Evolutionary conservation across 768 basidiomycete species (phyloP).

Genomic region (Tremella yokohamensis): DNA sequence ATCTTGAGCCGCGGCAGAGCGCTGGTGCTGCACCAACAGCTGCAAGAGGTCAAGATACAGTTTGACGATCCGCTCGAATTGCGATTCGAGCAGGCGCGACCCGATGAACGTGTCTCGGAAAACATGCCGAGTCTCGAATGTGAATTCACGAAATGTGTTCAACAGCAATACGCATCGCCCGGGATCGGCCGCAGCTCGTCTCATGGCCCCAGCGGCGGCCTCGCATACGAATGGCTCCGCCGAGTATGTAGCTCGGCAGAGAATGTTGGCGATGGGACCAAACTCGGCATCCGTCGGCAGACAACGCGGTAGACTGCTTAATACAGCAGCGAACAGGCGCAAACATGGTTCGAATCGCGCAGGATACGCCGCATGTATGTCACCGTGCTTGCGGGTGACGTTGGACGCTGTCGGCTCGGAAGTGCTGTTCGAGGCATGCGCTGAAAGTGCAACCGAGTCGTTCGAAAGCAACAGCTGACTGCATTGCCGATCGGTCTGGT

Average conservation of each 20-base stretch:
- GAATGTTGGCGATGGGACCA: conserved; percentile 68
- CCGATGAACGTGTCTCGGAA: conserved; percentile 58
- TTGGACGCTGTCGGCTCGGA: conserved; percentile 64
- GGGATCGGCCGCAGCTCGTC: conserved; percentile 67
- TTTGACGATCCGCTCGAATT: conserved; percentile 64
- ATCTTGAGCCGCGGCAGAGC: conserved; percentile 49
- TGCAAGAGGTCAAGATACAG: conserved; percentile 74
- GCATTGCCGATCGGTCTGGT: conserved; percentile 62
- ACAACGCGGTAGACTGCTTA: conserved; percentile 80
- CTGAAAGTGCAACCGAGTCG: conserved; percentile 67
- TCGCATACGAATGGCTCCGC: conserved; percentile 72
- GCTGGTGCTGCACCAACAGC: conserved; percentile 60
- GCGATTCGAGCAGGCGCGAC: conserved; percentile 63
- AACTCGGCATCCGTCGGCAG: conserved; percentile 60
- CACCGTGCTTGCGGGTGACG: conserved; percentile 63
- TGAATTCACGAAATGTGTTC: conserved; percentile 63
- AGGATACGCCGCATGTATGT: conserved; percentile 60
- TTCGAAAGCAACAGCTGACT: conserved; percentile 71
- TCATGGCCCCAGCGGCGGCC: conserved; percentile 65
- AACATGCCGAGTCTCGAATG: conserved; percentile 68
- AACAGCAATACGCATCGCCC: conserved; percentile 61
- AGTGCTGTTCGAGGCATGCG: conserved; percentile 56
- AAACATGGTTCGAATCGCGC: conserved; percentile 62
- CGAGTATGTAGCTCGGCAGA: conserved; percentile 77
- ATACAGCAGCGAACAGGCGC: conserved; percentile 67